phyloP scores from a whole-genome alignment of 2,329 filamentous ascomycete species.

The Kalaharituber pfeilii region DNA sequence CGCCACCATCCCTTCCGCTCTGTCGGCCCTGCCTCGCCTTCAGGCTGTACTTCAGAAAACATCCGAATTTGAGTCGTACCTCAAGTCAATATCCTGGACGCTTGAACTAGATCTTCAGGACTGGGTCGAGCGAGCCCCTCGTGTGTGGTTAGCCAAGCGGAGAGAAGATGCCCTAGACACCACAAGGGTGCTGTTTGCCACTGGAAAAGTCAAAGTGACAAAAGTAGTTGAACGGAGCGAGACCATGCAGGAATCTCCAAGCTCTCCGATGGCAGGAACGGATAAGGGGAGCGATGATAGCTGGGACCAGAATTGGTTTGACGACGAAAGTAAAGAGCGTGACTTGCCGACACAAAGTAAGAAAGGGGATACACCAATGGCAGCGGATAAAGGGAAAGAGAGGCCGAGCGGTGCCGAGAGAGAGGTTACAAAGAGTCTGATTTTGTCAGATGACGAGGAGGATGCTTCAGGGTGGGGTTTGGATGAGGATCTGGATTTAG shows the following conservation, averaged over 20 bases:
- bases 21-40: conserved; percentile 54
- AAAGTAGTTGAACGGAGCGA: conserved; percentile 52
- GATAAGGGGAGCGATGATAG: conserved; percentile 43
- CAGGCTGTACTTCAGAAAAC: conserved; percentile 51
- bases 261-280: conserved; percentile 70
- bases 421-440: conserved; percentile 33
- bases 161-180: conserved; percentile 61
- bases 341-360: conserved; percentile 22
- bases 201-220: conserved; percentile 21
- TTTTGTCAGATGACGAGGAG: conserved; percentile 27
- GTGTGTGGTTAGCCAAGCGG: conserved; percentile 71
- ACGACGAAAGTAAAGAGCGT: conserved; percentile 37
- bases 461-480: conserved; percentile 36
- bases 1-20: conserved; percentile 54
- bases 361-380: conserved; percentile 23
- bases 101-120: conserved; percentile 47
- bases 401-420: conserved; percentile 17
- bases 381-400: conserved; percentile 29
- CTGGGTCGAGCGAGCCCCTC: conserved; percentile 66
- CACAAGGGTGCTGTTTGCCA: conserved; percentile 35
- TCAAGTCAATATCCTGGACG: conserved; percentile 47
- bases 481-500: conserved; percentile 26
- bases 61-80: conserved; percentile 42
- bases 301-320: conserved; percentile 21
- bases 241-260: conserved; percentile 53